Evolutionary conservation across 805 yeast genomes (phyloP).

Genomic region (Debaryomyces hansenii): DNA sequence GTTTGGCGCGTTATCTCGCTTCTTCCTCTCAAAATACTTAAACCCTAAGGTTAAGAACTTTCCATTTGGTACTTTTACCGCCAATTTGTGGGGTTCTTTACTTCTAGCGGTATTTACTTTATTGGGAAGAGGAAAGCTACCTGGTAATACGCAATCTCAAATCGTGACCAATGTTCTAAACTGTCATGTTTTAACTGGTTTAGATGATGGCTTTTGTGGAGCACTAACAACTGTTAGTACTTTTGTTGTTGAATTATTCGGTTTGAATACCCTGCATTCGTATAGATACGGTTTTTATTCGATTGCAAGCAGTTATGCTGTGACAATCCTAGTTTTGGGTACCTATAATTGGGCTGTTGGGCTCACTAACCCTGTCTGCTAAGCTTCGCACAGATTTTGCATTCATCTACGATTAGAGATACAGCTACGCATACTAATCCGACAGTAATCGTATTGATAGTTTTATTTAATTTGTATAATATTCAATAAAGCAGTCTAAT

Average conservation of each 20-base stretch:
- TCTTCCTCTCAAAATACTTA: constrained; percentile 46
- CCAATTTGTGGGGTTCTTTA: constrained; percentile 49
- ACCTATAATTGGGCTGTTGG: constrained; percentile 70
- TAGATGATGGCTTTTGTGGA: constrained; percentile 70
- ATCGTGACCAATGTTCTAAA: constrained; percentile 31
- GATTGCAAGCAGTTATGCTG: constrained; percentile 45
- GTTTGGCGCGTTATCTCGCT: constrained; percentile 64
- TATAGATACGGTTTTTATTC: constrained; percentile 54
- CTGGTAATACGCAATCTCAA: constrained; percentile 12
- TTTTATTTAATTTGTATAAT: too few species aligned
- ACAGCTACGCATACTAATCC: too few species aligned
- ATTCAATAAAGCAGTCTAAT: too few species aligned
- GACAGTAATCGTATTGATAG: too few species aligned
- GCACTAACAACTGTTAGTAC: constrained; percentile 75
- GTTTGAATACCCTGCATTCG: constrained; percentile 28
- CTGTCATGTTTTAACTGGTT: constrained; percentile 55
- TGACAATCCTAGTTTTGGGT: constrained; percentile 64
- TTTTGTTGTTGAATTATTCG: constrained; percentile 64
- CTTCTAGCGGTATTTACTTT: constrained; percentile 46
- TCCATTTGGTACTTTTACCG: constrained; percentile 53
- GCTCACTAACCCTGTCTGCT: constrained; percentile 24
- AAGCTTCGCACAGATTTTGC: too few species aligned
- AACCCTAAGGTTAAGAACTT: constrained; percentile 47
- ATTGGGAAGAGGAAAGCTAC: constrained; percentile 42
- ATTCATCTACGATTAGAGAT: too few species aligned